A percentile compares a stretch with the other conserved stretches of the same genome.
Conservation (phyloP, 2,329 filamentous ascomycete genomes). For the Elsinoe batatas region DNA sequence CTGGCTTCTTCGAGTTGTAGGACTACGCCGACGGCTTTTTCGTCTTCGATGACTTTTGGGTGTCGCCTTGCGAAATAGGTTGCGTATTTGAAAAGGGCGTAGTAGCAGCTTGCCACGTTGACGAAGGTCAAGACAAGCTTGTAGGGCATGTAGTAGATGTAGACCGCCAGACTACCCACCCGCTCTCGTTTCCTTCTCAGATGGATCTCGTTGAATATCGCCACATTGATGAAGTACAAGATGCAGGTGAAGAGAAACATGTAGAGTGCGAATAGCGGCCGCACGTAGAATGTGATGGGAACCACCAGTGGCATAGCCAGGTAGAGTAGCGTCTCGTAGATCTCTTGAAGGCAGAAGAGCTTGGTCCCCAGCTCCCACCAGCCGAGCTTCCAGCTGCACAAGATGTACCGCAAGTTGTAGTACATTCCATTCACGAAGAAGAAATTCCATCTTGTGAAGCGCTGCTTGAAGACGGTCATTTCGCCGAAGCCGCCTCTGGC, state of each 20-base stretch:
- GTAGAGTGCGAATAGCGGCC: slow-evolving; percentile 33
- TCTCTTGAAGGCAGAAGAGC: slow-evolving; percentile 41
- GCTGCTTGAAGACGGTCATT: slow-evolving; percentile 44
- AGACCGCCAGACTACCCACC: slow-evolving; percentile 29
- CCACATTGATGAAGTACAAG: slow-evolving; percentile 36
- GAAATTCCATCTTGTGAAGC: slow-evolving; percentile 44
- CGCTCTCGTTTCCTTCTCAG: slow-evolving; percentile 37
- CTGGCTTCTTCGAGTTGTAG: slow-evolving; percentile 15
- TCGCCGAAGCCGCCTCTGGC: slow-evolving; percentile 42
- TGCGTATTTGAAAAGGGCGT: slow-evolving; percentile 31
- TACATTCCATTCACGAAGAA: slow-evolving; percentile 43
- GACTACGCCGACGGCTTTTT: slow-evolving; percentile 27
- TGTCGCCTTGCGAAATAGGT: slow-evolving; percentile 39
- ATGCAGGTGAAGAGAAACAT: slow-evolving; percentile 30
- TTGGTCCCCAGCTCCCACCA: slow-evolving; percentile 43
- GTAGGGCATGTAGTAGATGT: slow-evolving; percentile 37
- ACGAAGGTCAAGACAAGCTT: slow-evolving; percentile 37
- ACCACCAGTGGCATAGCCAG: slow-evolving; percentile 38
- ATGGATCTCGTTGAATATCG: slow-evolving; percentile 42
- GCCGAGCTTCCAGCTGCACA: slow-evolving; percentile 39
- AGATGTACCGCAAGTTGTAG: slow-evolving; percentile 39
- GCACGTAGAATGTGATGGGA: slow-evolving; percentile 36
- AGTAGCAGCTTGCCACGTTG: slow-evolving; percentile 32
- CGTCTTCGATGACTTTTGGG: slow-evolving; percentile 40
- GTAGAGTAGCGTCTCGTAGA: slow-evolving; percentile 40